Conservation (phyloP, 768 basidiomycete genomes). For the Calocybe cyanea region DNA sequence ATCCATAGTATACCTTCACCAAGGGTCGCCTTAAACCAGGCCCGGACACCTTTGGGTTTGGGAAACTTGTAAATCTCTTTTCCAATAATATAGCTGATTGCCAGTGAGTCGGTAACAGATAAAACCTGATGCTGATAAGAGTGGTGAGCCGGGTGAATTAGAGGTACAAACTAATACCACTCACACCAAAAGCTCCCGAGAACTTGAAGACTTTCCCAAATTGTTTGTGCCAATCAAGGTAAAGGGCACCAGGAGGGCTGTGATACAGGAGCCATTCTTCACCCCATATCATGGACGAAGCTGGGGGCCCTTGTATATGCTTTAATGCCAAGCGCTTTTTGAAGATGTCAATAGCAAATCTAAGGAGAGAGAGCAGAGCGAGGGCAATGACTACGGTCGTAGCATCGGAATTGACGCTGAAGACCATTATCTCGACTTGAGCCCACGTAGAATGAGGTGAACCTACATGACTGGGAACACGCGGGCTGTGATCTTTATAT, state of each 20-base stretch:
- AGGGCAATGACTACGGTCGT: slow-evolving; percentile 24
- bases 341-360: slow-evolving; percentile 30
- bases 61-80: slow-evolving; percentile 57
- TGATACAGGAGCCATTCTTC: slow-evolving; percentile 57
- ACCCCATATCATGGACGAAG: slow-evolving; percentile 54
- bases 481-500: slow-evolving; percentile 11
- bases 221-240: slow-evolving; percentile 47
- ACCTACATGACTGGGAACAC: background rate
- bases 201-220: slow-evolving; percentile 57
- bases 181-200: slow-evolving; percentile 54
- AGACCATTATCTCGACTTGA: slow-evolving; percentile 17
- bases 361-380: slow-evolving; percentile 26
- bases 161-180: slow-evolving; percentile 11
- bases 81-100: slow-evolving; percentile 51
- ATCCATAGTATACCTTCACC: slow-evolving; percentile 66
- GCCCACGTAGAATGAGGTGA: background rate
- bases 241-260: slow-evolving; percentile 46
- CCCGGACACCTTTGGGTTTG: slow-evolving; percentile 58
- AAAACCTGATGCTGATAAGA: slow-evolving; percentile 48
- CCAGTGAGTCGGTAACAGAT: slow-evolving; percentile 51
- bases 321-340: slow-evolving; percentile 29
- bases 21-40: slow-evolving; percentile 58
- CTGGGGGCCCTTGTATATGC: slow-evolving; percentile 49
- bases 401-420: slow-evolving; percentile 22
- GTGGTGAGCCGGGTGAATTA: slow-evolving; percentile 6